Conservation (phyloP, 2,329 filamentous ascomycete species). For the Fusarium gaditjirri region DNA sequence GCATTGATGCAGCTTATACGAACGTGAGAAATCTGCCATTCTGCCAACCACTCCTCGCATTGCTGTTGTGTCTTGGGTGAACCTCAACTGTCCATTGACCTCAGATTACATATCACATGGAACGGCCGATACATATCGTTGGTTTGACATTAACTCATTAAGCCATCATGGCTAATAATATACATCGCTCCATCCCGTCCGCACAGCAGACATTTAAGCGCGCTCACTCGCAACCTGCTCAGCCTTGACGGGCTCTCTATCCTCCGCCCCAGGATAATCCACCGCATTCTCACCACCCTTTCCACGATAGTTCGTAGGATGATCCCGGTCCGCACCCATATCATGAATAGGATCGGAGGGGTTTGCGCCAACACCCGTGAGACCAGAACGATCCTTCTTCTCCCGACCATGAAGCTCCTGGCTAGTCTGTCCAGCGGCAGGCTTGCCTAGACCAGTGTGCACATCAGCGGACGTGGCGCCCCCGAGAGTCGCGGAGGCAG, state of each 20-base stretch:
- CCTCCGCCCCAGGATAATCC: constrained; percentile 37
- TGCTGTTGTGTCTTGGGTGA: fast-evolving
- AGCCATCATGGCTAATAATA: constrained; percentile 18
- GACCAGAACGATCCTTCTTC: constrained; percentile 51
- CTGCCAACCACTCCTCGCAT: neutral
- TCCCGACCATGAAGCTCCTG: constrained; percentile 53
- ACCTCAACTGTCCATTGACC: neutral
- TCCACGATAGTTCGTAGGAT: constrained; percentile 37
- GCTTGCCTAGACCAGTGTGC: constrained; percentile 56
- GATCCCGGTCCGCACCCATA: constrained; percentile 46
- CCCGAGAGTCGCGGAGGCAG: constrained; percentile 52
- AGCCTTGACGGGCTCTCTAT: constrained; percentile 33
- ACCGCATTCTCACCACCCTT: constrained; percentile 28
- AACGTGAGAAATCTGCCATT: neutral
- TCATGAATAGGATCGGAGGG: constrained; percentile 44
- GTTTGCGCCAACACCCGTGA: constrained; percentile 54
- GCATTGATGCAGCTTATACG: neutral
- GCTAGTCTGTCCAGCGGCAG: constrained; percentile 55
- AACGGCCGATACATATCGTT: neutral
- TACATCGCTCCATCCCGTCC: neutral
- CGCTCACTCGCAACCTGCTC: constrained; percentile 40
- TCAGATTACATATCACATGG: neutral
- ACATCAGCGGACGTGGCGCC: constrained; percentile 59
- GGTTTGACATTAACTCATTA: constrained; percentile 30
- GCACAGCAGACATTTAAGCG: constrained; percentile 11